phyloP scores from a whole-genome alignment of 345 rosid genomes.

The Eucalyptus melliodora region DNA sequence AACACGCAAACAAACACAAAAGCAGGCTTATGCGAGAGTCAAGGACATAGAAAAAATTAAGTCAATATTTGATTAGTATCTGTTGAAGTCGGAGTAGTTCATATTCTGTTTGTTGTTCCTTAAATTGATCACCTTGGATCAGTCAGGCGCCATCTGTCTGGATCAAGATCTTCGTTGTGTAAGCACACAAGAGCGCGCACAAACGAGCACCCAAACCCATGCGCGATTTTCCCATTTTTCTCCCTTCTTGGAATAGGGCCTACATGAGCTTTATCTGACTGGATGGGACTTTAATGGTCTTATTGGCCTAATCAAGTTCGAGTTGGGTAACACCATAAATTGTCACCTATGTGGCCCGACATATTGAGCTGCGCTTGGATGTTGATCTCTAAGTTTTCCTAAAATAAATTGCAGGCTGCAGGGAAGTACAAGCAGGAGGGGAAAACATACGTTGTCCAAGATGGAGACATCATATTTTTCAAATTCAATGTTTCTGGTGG shows the following conservation, averaged over 20 bases:
- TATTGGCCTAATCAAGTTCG: neutral
- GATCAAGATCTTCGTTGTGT: neutral
- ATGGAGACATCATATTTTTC: constrained; percentile 89
- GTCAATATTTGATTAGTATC: neutral
- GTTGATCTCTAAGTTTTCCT: neutral
- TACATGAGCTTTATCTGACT: neutral
- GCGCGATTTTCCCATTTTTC: neutral
- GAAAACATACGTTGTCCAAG: constrained; percentile 89
- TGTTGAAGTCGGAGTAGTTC: neutral
- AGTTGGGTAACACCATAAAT: neutral
- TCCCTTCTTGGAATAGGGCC: neutral
- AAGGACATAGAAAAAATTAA: neutral
- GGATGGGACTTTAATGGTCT: neutral
- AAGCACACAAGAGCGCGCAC: neutral
- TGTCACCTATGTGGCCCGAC: neutral
- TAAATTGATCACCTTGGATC: neutral
- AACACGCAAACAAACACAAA: neutral
- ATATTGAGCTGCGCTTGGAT: neutral
- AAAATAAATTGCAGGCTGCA: constrained; percentile 36
- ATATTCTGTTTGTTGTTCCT: neutral
- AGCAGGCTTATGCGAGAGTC: neutral
- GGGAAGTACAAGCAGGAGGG: constrained; percentile 96
- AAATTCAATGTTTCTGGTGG: constrained; percentile 97
- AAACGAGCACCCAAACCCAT: neutral
- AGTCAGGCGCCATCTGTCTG: neutral